Percentiles rank a stretch among this genome's conserved stretches.
Evolutionary conservation across 2,329 filamentous ascomycete species (phyloP).

Genomic region (Rhytidhysteron rufulum): DNA sequence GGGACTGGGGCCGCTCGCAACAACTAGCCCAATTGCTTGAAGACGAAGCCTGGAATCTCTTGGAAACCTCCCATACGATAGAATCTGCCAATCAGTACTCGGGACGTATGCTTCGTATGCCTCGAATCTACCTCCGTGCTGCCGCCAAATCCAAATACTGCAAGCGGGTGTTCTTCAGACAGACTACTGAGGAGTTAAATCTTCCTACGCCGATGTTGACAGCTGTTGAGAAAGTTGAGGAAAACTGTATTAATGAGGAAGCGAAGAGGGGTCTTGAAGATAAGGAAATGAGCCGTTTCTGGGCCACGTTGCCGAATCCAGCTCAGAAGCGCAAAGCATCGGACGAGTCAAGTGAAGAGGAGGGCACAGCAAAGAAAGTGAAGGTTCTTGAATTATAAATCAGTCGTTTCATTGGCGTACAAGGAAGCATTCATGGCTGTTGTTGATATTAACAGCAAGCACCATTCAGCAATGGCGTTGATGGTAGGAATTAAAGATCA

Average conservation of each 20-base stretch:
- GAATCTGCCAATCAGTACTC: background rate
- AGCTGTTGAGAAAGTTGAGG: slow-evolving; percentile 17
- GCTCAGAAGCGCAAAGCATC: background rate
- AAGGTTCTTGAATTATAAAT: too few relatives aligned
- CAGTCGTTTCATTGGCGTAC: too few relatives aligned
- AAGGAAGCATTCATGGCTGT: too few relatives aligned
- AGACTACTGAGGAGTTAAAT: slow-evolving; percentile 16
- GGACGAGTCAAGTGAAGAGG: background rate
- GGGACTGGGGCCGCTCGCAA: slow-evolving; percentile 25
- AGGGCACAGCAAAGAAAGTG: background rate
- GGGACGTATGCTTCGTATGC: slow-evolving; percentile 13
- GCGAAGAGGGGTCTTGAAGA: background rate
- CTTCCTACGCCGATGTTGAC: slow-evolving; percentile 8
- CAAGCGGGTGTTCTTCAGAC: slow-evolving; percentile 31
- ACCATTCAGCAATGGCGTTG: too few relatives aligned
- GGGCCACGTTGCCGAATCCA: background rate
- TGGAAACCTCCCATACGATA: slow-evolving; percentile 22
- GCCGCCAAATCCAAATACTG: slow-evolving; percentile 24
- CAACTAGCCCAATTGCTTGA: slow-evolving; percentile 17
- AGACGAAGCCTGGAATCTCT: slow-evolving; percentile 28
- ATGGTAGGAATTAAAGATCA: too few relatives aligned
- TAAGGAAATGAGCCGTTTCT: slow-evolving; percentile 1
- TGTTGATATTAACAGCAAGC: too few relatives aligned
- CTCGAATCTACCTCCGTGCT: slow-evolving; percentile 18
- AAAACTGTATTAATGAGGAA: slow-evolving; percentile 3